Conservation (phyloP, 805 yeast species). For the Phaffomyces antillensis region DNA sequence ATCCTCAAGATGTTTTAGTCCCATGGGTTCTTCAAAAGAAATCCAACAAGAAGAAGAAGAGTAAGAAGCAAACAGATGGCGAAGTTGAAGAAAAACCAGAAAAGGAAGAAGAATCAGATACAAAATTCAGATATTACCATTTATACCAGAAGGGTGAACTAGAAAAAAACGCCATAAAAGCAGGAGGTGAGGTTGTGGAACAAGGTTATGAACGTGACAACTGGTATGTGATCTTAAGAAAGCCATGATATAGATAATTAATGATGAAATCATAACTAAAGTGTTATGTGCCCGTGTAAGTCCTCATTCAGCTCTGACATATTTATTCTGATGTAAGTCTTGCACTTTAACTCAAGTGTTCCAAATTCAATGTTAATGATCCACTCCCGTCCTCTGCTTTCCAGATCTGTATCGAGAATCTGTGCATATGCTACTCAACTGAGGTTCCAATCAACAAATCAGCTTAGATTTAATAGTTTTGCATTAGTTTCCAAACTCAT, state of each 20-base stretch:
- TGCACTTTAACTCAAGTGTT: no score
- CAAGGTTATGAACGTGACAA: conserved; percentile 90
- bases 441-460: conserved; percentile 8
- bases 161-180: conserved; percentile 55
- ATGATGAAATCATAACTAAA: not conserved
- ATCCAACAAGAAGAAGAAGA: conserved; percentile 19
- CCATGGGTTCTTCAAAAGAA: conserved; percentile 83
- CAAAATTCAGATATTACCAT: conserved; percentile 84
- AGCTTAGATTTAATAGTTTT: not conserved
- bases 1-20: conserved; percentile 88
- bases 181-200: conserved; percentile 63
- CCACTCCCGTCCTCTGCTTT: no score
- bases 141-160: conserved; percentile 81
- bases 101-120: conserved; percentile 26
- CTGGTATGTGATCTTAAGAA: conserved; percentile 68
- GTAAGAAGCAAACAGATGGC: not conserved
- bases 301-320: no score
- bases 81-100: conserved; percentile 5
- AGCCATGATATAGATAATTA: conserved; percentile 1
- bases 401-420: no score
- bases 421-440: not conserved
- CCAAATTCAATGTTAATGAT: no score
- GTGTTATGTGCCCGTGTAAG: not conserved
- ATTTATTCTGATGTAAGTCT: no score
- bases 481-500: conserved; percentile 25